Percentiles rank a stretch among this genome's conserved stretches.
Evolutionary conservation across 768 basidiomycete genomes (phyloP).

Genomic region (Chlorophyllum brunneum): DNA sequence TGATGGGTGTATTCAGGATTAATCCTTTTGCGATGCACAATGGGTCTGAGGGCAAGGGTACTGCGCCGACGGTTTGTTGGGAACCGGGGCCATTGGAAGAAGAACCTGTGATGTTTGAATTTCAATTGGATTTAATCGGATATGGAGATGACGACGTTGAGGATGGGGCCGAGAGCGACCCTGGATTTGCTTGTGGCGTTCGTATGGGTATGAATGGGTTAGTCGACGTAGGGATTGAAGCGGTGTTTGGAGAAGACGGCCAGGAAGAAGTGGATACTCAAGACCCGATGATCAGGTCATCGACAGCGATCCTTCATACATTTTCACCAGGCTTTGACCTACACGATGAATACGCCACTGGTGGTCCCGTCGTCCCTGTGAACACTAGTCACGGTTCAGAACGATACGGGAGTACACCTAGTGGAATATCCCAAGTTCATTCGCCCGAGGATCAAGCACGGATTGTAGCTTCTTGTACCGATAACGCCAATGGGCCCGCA

Average conservation of each 20-base stretch:
- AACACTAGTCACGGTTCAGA: constrained; percentile 8
- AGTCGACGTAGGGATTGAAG: no score
- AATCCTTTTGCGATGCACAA: constrained; percentile 72
- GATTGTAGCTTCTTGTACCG: not conserved
- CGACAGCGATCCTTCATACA: constrained; percentile 22
- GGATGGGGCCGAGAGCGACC: constrained; percentile 2
- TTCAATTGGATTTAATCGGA: constrained; percentile 46
- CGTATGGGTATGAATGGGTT: no score
- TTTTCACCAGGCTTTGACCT: constrained; percentile 39
- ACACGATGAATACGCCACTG: constrained; percentile 21
- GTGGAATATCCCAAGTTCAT: not conserved
- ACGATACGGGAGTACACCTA: constrained; percentile 2
- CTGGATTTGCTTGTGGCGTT: constrained; percentile 2
- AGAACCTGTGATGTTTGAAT: constrained; percentile 61
- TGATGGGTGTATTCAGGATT: constrained; percentile 78
- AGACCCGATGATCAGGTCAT: not conserved
- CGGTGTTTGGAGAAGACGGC: not conserved
- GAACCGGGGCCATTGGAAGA: constrained; percentile 58
- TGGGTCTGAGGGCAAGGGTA: constrained; percentile 10
- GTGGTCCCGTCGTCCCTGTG: constrained; percentile 17
- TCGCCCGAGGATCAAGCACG: constrained; percentile 4
- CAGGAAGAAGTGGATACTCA: no score
- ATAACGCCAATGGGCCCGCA: not conserved
- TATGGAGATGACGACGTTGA: constrained; percentile 11
- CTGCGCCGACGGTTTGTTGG: constrained; percentile 22